Conservation (phyloP, 768 basidiomycete genomes). For the Hortiboletus campestris region DNA sequence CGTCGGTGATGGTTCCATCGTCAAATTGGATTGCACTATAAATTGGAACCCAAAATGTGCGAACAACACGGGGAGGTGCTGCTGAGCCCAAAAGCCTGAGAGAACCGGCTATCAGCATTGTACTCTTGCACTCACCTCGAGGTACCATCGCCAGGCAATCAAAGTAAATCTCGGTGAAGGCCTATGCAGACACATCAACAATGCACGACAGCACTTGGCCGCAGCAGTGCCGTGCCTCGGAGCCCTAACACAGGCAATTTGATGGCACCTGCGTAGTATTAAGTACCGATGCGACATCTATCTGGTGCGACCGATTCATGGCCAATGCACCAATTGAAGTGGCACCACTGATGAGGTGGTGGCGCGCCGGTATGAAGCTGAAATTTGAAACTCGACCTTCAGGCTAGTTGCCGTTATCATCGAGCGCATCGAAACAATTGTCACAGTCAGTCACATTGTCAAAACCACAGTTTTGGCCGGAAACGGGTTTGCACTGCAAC, state of each 20-base stretch:
- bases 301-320: background rate
- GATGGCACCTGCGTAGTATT: background rate
- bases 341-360: too few relatives aligned
- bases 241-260: constrained; percentile 4
- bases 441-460: too few relatives aligned
- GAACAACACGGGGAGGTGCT: background rate
- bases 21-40: background rate
- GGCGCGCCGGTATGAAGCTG: too few relatives aligned
- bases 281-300: background rate
- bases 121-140: background rate
- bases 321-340: background rate
- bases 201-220: too few relatives aligned
- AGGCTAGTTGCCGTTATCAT: too few relatives aligned
- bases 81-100: background rate
- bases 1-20: background rate
- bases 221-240: background rate
- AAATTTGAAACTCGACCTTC: too few relatives aligned
- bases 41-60: background rate
- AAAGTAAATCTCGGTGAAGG: background rate
- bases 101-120: background rate
- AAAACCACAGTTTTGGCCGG: too few relatives aligned
- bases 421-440: too few relatives aligned
- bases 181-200: background rate
- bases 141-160: background rate
- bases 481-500: too few relatives aligned